phyloP scores from a whole-genome alignment of 2,329 filamentous ascomycete species.

The Aspergillus jensenii region DNA sequence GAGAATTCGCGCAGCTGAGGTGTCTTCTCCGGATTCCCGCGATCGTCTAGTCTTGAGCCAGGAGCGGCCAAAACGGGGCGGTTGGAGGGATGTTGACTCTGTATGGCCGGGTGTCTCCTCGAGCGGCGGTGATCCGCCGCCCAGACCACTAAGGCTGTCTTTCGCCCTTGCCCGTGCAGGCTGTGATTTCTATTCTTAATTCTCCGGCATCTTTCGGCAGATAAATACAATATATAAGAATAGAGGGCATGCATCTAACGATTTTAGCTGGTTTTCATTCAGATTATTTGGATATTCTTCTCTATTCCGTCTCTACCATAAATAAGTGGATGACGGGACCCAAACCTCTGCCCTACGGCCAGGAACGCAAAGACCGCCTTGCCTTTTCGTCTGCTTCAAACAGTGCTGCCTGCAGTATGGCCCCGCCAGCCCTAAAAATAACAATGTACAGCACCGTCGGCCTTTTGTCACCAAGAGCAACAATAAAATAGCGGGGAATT shows the following conservation, averaged over 20 bases:
- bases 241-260: too few species aligned
- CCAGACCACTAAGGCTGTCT: neutral
- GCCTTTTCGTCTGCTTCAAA: neutral
- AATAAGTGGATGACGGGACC: too few species aligned
- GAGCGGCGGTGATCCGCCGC: neutral
- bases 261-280: too few species aligned
- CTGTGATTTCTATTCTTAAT: conserved; percentile 1
- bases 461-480: neutral
- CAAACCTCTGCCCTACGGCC: conserved; percentile 5
- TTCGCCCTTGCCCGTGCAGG: neutral
- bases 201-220: too few species aligned
- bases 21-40: conserved; percentile 12
- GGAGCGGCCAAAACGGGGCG: conserved; percentile 7
- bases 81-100: conserved; percentile 4
- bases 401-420: conserved; percentile 10
- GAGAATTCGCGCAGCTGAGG: conserved; percentile 1
- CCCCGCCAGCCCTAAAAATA: conserved; percentile 12
- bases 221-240: too few species aligned
- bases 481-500: neutral
- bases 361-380: conserved; percentile 7
- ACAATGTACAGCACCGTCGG: neutral
- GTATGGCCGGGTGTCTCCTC: conserved; percentile 3
- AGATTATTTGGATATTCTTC: too few species aligned
- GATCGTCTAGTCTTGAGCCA: conserved; percentile 2
- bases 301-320: too few species aligned